phyloP scores from a whole-genome alignment of 345 rosid species.

The Acer campestre region DNA sequence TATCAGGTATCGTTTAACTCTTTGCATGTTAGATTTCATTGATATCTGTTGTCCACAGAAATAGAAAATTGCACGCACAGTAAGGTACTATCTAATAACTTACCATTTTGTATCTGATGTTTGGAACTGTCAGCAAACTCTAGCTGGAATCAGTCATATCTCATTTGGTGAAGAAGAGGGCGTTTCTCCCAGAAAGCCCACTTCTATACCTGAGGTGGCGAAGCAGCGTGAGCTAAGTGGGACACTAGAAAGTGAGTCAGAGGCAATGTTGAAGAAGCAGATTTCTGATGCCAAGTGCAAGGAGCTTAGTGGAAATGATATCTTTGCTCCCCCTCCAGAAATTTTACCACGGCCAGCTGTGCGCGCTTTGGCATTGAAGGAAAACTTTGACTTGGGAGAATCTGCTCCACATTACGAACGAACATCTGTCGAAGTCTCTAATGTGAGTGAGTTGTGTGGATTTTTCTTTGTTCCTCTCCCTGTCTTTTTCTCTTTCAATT shows the following conservation, averaged over 20 bases:
- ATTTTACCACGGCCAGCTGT: slow-evolving; percentile 74
- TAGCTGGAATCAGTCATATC: slow-evolving; percentile 90
- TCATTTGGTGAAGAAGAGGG: slow-evolving; percentile 87
- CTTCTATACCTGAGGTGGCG: slow-evolving; percentile 74
- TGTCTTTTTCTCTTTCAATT: background rate
- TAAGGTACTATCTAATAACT: background rate
- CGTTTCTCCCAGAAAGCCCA: slow-evolving; percentile 73
- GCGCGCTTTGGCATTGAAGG: slow-evolving; percentile 72
- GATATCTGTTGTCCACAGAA: background rate
- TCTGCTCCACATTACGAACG: slow-evolving; percentile 40
- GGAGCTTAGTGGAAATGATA: slow-evolving; percentile 93
- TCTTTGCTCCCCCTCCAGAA: slow-evolving; percentile 97
- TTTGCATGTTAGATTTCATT: background rate
- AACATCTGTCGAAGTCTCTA: slow-evolving; percentile 35
- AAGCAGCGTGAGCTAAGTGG: slow-evolving; percentile 98
- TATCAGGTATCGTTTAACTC: slow-evolving; percentile 60
- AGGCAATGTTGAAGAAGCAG: slow-evolving; percentile 67
- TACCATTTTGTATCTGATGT: slow-evolving; percentile 7
- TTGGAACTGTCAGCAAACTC: slow-evolving; percentile 58
- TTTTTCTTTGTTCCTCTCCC: background rate
- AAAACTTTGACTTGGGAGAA: slow-evolving; percentile 76
- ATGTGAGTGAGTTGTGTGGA: slow-evolving; percentile 25
- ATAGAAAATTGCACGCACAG: background rate
- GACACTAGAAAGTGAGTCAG: slow-evolving; percentile 63
- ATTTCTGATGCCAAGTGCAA: slow-evolving; percentile 84